These are phyloP conservation scores for Aspergillus indologenus DNA, from an alignment of 495 filamentous ascomycete genomes.

Conservation along the genomic window DNA sequence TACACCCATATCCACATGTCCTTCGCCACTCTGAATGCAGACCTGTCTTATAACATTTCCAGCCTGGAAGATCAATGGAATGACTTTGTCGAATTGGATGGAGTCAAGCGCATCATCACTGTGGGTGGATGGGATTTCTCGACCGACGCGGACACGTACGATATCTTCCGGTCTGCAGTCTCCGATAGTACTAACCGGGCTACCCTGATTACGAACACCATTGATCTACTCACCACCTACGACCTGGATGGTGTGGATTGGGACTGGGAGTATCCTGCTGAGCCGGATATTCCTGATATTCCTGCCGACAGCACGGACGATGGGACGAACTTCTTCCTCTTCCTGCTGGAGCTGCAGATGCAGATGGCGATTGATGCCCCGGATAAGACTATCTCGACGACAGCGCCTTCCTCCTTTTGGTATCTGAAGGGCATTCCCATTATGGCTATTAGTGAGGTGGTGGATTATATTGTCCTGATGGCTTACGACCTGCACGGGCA, in stretches of 20 bases:
- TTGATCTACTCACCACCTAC: slow-evolving; percentile 28
- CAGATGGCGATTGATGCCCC: no score
- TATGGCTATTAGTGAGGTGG: slow-evolving; percentile 12
- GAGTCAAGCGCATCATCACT: slow-evolving; percentile 36
- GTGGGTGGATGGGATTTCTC: slow-evolving; percentile 49
- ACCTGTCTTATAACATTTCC: background rate
- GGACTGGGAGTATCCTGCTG: slow-evolving; percentile 42
- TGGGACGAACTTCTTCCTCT: slow-evolving; percentile 31
- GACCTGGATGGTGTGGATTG: slow-evolving; percentile 40
- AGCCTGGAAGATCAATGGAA: slow-evolving; percentile 16
- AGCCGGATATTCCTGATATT: slow-evolving; percentile 36
- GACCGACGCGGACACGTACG: slow-evolving; percentile 33
- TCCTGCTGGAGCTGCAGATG: slow-evolving; percentile 18
- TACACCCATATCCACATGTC: slow-evolving; percentile 47
- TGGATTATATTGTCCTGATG: slow-evolving; percentile 37
- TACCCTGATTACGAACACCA: slow-evolving; percentile 34
- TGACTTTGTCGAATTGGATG: slow-evolving; percentile 20
- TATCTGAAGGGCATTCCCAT: slow-evolving; percentile 35
- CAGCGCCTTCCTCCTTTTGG: slow-evolving; percentile 32
- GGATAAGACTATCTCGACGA: no score
- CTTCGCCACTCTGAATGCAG: slow-evolving; percentile 34
- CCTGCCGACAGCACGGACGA: slow-evolving; percentile 15
- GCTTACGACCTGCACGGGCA: slow-evolving; percentile 39
- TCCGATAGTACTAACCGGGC: slow-evolving; percentile 27
- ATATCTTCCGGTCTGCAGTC: slow-evolving; percentile 37